phyloP scores from a whole-genome alignment of 352 stramenopile genomes.

The Globisporangium megalacanthum region DNA sequence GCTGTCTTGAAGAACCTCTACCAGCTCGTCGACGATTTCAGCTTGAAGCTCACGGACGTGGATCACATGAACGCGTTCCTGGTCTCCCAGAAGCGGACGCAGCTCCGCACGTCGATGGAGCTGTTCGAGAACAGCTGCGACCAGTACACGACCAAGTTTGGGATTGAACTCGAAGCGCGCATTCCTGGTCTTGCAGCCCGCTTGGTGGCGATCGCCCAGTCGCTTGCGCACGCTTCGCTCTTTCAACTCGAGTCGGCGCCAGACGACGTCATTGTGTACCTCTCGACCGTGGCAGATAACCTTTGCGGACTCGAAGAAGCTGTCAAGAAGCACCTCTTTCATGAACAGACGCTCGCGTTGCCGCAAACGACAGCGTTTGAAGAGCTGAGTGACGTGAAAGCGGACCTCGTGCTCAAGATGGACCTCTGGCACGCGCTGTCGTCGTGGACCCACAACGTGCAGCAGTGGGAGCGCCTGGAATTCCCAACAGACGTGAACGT shows the following conservation, averaged over 20 bases:
- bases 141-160: conserved; percentile 72
- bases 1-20: conserved; percentile 47
- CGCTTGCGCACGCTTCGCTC: conserved; percentile 29
- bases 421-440: conserved; percentile 71
- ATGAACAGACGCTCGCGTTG: conserved; percentile 53
- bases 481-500: conserved; percentile 75
- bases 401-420: conserved; percentile 74
- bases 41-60: conserved; percentile 53
- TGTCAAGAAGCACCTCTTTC: conserved; percentile 35
- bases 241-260: conserved; percentile 48
- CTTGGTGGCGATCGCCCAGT: conserved; percentile 24
- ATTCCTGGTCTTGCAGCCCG: conserved; percentile 35
- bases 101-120: conserved; percentile 73
- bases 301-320: conserved; percentile 27
- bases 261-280: conserved; percentile 39
- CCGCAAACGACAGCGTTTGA: conserved; percentile 74
- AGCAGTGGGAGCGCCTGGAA: conserved; percentile 36
- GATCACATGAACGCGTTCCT: conserved; percentile 76
- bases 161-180: conserved; percentile 57
- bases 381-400: conserved; percentile 57
- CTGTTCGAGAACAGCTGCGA: conserved; percentile 66
- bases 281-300: conserved; percentile 29
- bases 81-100: conserved; percentile 63
- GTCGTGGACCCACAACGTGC: conserved; percentile 54
- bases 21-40: conserved; percentile 62